Evolutionary conservation across 495 filamentous ascomycete genomes (phyloP).

Genomic region (Penicillium ochrochloron): DNA sequence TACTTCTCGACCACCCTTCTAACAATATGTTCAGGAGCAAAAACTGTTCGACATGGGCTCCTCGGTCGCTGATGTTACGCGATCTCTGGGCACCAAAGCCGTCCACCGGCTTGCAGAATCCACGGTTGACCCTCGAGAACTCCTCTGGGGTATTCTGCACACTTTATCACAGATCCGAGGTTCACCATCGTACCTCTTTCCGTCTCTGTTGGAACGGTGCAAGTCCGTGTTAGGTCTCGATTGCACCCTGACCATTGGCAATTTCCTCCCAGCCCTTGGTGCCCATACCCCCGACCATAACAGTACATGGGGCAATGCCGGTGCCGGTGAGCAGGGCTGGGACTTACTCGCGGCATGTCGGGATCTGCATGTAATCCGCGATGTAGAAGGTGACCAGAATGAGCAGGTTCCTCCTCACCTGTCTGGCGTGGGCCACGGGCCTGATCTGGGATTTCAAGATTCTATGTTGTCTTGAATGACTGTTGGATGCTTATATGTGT

Average conservation of each 20-base stretch:
- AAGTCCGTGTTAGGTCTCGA: slow-evolving; percentile 42
- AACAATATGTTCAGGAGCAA: slow-evolving; percentile 39
- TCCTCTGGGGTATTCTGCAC: slow-evolving; percentile 50
- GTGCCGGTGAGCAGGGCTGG: slow-evolving; percentile 25
- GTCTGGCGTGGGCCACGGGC: slow-evolving; percentile 7
- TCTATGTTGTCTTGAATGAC: slow-evolving; percentile 16
- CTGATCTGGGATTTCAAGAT: slow-evolving; percentile 19
- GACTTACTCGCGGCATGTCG: slow-evolving; percentile 15
- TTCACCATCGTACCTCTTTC: slow-evolving; percentile 51
- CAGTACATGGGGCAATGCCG: slow-evolving; percentile 17
- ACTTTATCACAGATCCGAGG: slow-evolving; percentile 49
- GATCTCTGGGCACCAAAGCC: slow-evolving; percentile 39
- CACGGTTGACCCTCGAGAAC: slow-evolving; percentile 41
- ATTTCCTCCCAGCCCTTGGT: slow-evolving; percentile 37
- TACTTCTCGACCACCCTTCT: neutral
- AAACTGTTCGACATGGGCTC: slow-evolving; percentile 47
- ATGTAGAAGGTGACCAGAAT: slow-evolving; percentile 15
- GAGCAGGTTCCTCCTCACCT: slow-evolving; percentile 16
- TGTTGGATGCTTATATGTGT: neutral
- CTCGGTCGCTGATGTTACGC: slow-evolving; percentile 45
- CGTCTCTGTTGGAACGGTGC: slow-evolving; percentile 40
- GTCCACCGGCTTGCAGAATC: slow-evolving; percentile 39
- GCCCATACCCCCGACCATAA: slow-evolving; percentile 13
- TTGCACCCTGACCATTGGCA: slow-evolving; percentile 38
- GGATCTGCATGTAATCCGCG: slow-evolving; percentile 10